Percentiles rank a stretch among this genome's conserved stretches.
phyloP scores from a whole-genome alignment of 192 early-diverging fungal genomes.

The Coemansia sp. region DNA sequence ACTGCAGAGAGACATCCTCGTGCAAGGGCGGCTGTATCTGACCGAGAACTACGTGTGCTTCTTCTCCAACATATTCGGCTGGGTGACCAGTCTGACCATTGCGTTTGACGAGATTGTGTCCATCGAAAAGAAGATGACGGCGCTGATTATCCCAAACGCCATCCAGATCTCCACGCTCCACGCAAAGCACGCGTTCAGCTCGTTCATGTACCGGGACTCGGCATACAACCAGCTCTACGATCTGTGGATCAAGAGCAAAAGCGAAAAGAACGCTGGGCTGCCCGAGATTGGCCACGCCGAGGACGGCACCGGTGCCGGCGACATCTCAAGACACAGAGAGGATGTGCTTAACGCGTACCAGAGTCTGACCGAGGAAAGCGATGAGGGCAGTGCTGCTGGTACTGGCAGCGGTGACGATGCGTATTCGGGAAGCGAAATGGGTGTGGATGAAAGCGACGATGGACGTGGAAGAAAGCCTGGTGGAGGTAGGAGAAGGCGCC shows the following conservation, averaged over 20 bases:
- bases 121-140: slow-evolving; percentile 85
- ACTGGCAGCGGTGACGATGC: slow-evolving; percentile 1
- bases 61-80: slow-evolving; percentile 89
- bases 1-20: slow-evolving; percentile 84
- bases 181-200: slow-evolving; percentile 79
- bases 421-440: not conserved
- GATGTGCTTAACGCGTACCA: slow-evolving; percentile 45
- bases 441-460: not conserved
- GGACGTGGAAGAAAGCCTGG: not conserved
- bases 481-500: not conserved
- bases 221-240: slow-evolving; percentile 73
- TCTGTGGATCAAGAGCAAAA: slow-evolving; percentile 58
- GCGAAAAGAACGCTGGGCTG: slow-evolving; percentile 38
- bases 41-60: slow-evolving; percentile 82
- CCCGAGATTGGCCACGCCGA: slow-evolving; percentile 50
- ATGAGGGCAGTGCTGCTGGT: not conserved
- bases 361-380: slow-evolving; percentile 39
- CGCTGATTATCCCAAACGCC: slow-evolving; percentile 86
- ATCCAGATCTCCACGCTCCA: slow-evolving; percentile 77
- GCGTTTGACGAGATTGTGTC: slow-evolving; percentile 75
- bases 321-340: slow-evolving; percentile 34
- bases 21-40: slow-evolving; percentile 83
- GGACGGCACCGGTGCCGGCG: slow-evolving; percentile 36
- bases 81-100: slow-evolving; percentile 78
- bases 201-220: slow-evolving; percentile 82